Conservation (phyloP, 2,329 filamentous ascomycete genomes). For the Bipolaris cookei region DNA sequence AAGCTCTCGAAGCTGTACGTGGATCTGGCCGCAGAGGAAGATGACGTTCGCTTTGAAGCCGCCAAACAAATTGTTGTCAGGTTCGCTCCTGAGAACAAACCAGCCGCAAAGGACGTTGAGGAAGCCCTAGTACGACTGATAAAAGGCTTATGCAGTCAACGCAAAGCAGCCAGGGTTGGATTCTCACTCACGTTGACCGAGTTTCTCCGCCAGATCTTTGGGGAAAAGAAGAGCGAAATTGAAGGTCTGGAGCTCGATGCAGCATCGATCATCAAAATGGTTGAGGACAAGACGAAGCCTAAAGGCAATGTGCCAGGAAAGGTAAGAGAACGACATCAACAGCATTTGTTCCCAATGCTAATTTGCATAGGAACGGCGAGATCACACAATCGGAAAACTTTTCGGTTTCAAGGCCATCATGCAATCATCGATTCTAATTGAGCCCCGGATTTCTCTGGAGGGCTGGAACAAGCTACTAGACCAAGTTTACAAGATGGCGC, state of each 20-base stretch:
- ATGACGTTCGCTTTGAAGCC: constrained; percentile 53
- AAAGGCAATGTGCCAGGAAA: constrained; percentile 61
- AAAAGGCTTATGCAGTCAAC: constrained; percentile 84
- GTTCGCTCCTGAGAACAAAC: constrained; percentile 49
- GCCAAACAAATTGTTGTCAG: constrained; percentile 53
- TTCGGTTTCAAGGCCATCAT: constrained; percentile 89
- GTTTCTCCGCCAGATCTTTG: constrained; percentile 73
- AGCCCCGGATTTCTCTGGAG: constrained; percentile 58
- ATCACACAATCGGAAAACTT: constrained; percentile 82
- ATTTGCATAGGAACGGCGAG: constrained; percentile 75
- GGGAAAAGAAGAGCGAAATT: constrained; percentile 42
- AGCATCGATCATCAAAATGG: constrained; percentile 56
- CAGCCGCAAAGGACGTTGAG: constrained; percentile 49
- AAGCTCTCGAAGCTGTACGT: constrained; percentile 56
- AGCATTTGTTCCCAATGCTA: constrained; percentile 17
- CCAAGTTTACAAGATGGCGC: constrained; percentile 73
- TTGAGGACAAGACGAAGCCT: constrained; percentile 60
- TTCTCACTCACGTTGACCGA: constrained; percentile 91
- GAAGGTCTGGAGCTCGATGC: constrained; percentile 49
- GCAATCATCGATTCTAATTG: constrained; percentile 75
- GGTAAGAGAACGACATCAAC: constrained; percentile 45
- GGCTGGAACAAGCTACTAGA: constrained; percentile 73
- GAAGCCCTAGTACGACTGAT: constrained; percentile 64
- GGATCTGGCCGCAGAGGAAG: constrained; percentile 55
- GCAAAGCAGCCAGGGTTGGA: constrained; percentile 85